Percentiles rank a stretch among this genome's conserved stretches.
These are phyloP conservation scores for Neotropicomus parvogracilis DNA, from an alignment of 1,284 basidiomycete genomes.

Conservation along the genomic window DNA sequence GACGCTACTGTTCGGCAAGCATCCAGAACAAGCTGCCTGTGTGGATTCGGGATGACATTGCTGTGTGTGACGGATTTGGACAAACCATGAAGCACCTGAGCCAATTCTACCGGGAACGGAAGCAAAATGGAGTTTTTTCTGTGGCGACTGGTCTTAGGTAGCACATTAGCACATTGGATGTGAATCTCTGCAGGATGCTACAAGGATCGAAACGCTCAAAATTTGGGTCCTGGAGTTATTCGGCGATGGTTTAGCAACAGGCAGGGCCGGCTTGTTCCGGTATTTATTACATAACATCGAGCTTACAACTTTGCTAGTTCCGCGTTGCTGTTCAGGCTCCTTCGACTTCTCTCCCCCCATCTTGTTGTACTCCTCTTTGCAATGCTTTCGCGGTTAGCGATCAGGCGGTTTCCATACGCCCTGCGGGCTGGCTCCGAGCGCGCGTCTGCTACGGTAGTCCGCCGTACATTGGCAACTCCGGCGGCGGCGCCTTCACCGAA, in stretches of 20 bases:
- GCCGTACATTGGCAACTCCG: constrained; percentile 47
- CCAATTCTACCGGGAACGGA: constrained; percentile 60
- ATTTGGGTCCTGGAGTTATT: not conserved
- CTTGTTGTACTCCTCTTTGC: constrained; percentile 1
- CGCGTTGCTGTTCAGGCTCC: not conserved
- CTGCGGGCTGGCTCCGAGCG: constrained; percentile 20
- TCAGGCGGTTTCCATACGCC: constrained; percentile 31
- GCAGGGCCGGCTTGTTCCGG: constrained; percentile 18
- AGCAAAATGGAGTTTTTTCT: constrained; percentile 6
- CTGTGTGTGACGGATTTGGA: constrained; percentile 68
- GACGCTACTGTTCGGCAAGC: constrained; percentile 63
- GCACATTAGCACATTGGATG: not conserved
- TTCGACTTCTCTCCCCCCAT: not conserved
- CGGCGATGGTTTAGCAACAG: too few species aligned
- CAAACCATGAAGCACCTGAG: constrained; percentile 69
- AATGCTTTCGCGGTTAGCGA: constrained; percentile 32
- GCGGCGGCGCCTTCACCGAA: constrained; percentile 60
- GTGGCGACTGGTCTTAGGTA: constrained; percentile 4
- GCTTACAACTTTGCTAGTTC: not conserved
- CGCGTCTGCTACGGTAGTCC: constrained; percentile 8
- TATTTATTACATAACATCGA: constrained; percentile 20
- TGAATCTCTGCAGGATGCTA: not conserved
- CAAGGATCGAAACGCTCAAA: constrained; percentile 7
- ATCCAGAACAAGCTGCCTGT: constrained; percentile 78
- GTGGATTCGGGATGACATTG: constrained; percentile 78